Evolutionary conservation across 2,329 filamentous ascomycete species (phyloP).

Genomic region (Diatrype stigma): DNA sequence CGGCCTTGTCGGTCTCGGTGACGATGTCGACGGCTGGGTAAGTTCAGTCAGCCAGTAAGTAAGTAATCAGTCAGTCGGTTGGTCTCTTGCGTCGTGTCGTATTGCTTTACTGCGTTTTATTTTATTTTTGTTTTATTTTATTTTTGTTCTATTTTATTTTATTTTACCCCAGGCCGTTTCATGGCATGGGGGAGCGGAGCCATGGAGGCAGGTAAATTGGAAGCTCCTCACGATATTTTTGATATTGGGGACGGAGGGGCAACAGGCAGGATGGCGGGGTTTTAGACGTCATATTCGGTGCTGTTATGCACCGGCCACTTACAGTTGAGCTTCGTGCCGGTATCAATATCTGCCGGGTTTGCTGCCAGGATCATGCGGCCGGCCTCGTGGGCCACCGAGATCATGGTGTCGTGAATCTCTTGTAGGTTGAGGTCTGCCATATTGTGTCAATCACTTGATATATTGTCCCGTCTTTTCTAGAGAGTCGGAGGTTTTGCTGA

Average conservation of each 20-base stretch:
- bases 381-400: constrained; percentile 59
- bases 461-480: no score
- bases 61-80: no score
- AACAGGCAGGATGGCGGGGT: constrained; percentile 12
- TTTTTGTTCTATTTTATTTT: no score
- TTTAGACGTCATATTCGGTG: background rate
- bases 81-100: no score
- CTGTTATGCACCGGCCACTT: no score
- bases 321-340: constrained; percentile 64
- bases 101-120: no score
- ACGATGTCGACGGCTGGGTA: constrained; percentile 61
- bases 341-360: constrained; percentile 53
- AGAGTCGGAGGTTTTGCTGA: background rate
- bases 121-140: no score
- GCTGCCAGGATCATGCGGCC: constrained; percentile 60
- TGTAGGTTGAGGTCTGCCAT: constrained; percentile 58
- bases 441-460: constrained; percentile 5
- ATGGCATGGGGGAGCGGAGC: no score
- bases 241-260: constrained; percentile 10
- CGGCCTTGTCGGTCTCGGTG: constrained; percentile 63
- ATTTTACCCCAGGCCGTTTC: no score
- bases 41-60: background rate
- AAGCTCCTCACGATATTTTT: background rate
- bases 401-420: constrained; percentile 57
- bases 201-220: no score